phyloP scores from a whole-genome alignment of 768 basidiomycete genomes.

The Phylloporus scabripes region DNA sequence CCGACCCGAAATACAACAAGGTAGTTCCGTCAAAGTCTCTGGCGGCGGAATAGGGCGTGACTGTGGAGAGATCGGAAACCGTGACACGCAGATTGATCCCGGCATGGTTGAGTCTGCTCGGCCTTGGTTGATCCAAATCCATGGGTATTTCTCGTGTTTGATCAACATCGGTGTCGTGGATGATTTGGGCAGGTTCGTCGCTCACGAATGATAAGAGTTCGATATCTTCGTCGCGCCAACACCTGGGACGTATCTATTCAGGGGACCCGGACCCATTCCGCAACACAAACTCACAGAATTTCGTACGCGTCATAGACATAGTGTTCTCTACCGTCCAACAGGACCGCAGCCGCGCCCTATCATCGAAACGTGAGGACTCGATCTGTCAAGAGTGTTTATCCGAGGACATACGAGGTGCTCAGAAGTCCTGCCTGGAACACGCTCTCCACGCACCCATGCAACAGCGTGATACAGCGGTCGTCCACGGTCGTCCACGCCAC shows the following conservation, averaged over 20 bases:
- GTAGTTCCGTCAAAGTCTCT: slow-evolving; percentile 1
- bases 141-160: neutral
- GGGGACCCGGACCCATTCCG: neutral
- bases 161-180: neutral
- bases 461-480: neutral
- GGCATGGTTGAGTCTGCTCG: neutral
- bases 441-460: neutral
- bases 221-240: slow-evolving; percentile 3
- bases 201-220: neutral
- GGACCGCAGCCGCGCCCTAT: neutral
- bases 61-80: neutral
- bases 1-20: slow-evolving; percentile 3
- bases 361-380: neutral
- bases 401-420: slow-evolving; percentile 4
- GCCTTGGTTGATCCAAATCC: neutral
- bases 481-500: slow-evolving; percentile 1
- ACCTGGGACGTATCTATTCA: neutral
- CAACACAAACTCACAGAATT: neutral
- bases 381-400: neutral
- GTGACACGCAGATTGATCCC: neutral
- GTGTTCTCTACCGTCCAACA: slow-evolving; percentile 1
- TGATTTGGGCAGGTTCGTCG: neutral
- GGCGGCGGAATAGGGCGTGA: neutral
- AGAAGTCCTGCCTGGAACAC: slow-evolving; percentile 1
- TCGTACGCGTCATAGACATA: slow-evolving; percentile 3